These are phyloP conservation scores for Malassezia nana DNA, from an alignment of 1,284 basidiomycete genomes.

Conservation along the genomic window DNA sequence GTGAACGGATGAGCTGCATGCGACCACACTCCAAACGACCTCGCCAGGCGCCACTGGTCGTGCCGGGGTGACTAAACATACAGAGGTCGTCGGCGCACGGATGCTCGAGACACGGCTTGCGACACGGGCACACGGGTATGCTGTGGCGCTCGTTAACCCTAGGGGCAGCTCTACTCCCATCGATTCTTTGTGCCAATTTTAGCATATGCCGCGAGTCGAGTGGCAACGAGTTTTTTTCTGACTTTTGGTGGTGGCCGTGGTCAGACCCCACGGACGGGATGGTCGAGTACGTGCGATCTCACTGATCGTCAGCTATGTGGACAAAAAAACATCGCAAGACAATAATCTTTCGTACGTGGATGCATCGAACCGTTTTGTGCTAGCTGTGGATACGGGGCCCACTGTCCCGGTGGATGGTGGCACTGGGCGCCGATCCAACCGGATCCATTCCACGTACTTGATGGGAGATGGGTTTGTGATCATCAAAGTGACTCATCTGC, in stretches of 20 bases:
- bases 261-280: constrained; percentile 30
- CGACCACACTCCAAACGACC: too few relatives aligned
- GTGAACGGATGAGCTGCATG: background rate
- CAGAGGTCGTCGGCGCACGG: background rate
- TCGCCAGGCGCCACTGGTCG: too few relatives aligned
- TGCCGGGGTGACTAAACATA: too few relatives aligned
- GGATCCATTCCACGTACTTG: constrained; percentile 24
- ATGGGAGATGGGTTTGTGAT: constrained; percentile 32
- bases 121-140: background rate
- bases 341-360: constrained; percentile 28
- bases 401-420: constrained; percentile 15
- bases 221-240: constrained; percentile 29
- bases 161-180: background rate
- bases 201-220: constrained; percentile 25
- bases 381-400: constrained; percentile 20
- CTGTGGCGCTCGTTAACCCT: background rate
- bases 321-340: constrained; percentile 19
- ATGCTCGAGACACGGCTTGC: too few relatives aligned
- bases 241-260: constrained; percentile 33
- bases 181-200: constrained; percentile 13
- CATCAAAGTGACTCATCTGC: constrained; percentile 25
- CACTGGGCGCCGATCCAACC: constrained; percentile 24
- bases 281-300: constrained; percentile 16
- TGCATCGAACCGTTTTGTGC: constrained; percentile 19
- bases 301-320: constrained; percentile 9